phyloP scores from a whole-genome alignment of 176 grass and related monocot genomes.

The Triticum dicoccoides region DNA sequence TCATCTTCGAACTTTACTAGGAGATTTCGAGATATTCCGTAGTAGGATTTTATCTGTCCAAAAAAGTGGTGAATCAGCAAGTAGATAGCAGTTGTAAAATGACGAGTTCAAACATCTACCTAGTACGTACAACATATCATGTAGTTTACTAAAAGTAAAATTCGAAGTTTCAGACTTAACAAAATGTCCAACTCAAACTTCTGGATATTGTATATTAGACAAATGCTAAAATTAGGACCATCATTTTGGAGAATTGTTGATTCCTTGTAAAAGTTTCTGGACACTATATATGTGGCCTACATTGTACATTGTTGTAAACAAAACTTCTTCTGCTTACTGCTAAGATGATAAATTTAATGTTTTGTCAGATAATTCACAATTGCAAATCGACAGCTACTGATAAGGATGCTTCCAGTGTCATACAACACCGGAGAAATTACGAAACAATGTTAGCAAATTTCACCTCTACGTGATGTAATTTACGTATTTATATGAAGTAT shows the following conservation, averaged over 20 bases:
- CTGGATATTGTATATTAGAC: not conserved
- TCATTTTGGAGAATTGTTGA: not conserved
- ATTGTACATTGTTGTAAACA: not conserved
- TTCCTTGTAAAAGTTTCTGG: not conserved
- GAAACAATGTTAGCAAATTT: not conserved
- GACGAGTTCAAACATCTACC: not conserved
- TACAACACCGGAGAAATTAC: not conserved
- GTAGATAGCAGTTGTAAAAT: not conserved
- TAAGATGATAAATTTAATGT: not conserved
- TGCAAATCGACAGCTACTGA: not conserved
- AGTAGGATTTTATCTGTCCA: slow-evolving; percentile 90
- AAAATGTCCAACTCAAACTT: not conserved
- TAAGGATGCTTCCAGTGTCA: not conserved
- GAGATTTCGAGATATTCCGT: slow-evolving; percentile 91
- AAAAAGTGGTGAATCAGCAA: not conserved
- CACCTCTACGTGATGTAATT: not conserved
- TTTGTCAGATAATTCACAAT: not conserved
- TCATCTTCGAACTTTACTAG: slow-evolving; percentile 96
- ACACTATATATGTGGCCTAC: not conserved
- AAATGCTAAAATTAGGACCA: not conserved
- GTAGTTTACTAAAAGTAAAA: not conserved
- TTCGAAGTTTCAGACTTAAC: not conserved
- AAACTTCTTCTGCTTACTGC: not conserved
- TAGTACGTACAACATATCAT: not conserved
- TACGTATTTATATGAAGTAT: not conserved